Evolutionary conservation across 2,329 filamentous ascomycete species (phyloP).

Genomic region (Rhexocercosporidium sp.): DNA sequence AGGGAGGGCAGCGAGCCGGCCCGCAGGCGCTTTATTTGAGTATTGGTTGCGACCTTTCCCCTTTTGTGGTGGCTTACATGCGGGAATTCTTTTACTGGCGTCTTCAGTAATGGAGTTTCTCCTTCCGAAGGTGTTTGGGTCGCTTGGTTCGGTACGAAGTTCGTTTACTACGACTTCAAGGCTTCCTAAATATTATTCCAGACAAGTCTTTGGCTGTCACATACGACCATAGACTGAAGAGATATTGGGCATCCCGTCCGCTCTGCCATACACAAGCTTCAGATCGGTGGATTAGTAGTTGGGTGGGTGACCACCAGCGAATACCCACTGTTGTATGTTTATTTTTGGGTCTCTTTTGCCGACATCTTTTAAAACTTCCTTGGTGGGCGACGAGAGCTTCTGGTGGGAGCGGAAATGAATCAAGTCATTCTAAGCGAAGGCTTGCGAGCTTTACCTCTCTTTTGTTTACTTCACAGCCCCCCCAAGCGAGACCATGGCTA

Average conservation of each 20-base stretch:
- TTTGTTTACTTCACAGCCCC: background rate
- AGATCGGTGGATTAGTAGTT: constrained; percentile 36
- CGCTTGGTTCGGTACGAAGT: background rate
- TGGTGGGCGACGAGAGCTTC: background rate
- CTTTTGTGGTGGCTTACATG: background rate
- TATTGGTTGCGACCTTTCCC: background rate
- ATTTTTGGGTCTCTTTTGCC: constrained; percentile 13
- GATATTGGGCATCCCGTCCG: constrained; percentile 31
- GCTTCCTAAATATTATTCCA: background rate
- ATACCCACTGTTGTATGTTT: constrained; percentile 39
- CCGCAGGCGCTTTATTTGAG: background rate
- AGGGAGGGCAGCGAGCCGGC: background rate
- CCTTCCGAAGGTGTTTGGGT: background rate
- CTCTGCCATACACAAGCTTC: constrained; percentile 31
- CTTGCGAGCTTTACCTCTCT: background rate
- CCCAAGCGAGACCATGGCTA: background rate
- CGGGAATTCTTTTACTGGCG: background rate
- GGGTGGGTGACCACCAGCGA: constrained; percentile 38
- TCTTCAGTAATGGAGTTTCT: too few species aligned
- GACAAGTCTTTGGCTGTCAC: constrained; percentile 1
- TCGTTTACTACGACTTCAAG: background rate
- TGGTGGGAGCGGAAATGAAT: too few species aligned
- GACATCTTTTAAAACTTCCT: too few species aligned
- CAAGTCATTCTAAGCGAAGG: background rate
- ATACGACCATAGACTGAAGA: constrained; percentile 34